Percentiles rank a stretch among this genome's conserved stretches.
Evolutionary conservation across 495 filamentous ascomycete genomes (phyloP).

Genomic region (Cladorrhinum samala): DNA sequence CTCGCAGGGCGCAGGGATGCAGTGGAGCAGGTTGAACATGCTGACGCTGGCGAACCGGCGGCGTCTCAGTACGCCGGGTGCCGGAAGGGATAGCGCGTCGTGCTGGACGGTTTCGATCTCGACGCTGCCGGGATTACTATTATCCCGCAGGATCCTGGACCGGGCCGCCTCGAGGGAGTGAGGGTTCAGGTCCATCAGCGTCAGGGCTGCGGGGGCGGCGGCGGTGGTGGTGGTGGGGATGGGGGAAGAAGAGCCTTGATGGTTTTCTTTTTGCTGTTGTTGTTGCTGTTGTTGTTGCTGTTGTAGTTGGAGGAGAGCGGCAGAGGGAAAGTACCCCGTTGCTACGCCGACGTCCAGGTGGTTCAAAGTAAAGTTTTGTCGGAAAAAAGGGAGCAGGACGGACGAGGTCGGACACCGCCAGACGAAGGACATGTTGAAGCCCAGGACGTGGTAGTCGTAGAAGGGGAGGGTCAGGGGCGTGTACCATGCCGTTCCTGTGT

Average conservation of each 20-base stretch:
- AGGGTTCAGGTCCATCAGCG: conserved; percentile 28
- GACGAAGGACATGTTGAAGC: conserved; percentile 24
- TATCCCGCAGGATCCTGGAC: conserved; percentile 4
- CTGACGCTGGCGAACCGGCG: conserved; percentile 34
- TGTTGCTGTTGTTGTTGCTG: background rate
- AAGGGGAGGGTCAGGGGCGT: conserved; percentile 17
- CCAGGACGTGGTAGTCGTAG: conserved; percentile 32
- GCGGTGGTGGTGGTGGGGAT: too few species aligned
- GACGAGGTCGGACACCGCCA: conserved; percentile 30
- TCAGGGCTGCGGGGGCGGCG: too few species aligned
- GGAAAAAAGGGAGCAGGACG: conserved; percentile 35
- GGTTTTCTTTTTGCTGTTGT: background rate
- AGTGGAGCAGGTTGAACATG: conserved; percentile 38
- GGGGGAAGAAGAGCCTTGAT: too few species aligned
- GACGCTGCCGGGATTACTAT: background rate
- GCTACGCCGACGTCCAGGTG: conserved; percentile 40
- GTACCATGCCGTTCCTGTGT: conserved; percentile 2
- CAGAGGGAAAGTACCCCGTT: conserved; percentile 16
- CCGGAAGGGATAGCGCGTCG: conserved; percentile 15
- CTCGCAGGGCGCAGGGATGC: conserved; percentile 25
- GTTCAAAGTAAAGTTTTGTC: conserved; percentile 19
- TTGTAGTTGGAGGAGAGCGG: background rate
- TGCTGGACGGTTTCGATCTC: conserved; percentile 12
- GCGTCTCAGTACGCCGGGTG: conserved; percentile 8
- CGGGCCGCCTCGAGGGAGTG: conserved; percentile 17